Base-by-base conservation (phyloP, 1,139 yeast species). In the Candida sanyaensis region DNA sequence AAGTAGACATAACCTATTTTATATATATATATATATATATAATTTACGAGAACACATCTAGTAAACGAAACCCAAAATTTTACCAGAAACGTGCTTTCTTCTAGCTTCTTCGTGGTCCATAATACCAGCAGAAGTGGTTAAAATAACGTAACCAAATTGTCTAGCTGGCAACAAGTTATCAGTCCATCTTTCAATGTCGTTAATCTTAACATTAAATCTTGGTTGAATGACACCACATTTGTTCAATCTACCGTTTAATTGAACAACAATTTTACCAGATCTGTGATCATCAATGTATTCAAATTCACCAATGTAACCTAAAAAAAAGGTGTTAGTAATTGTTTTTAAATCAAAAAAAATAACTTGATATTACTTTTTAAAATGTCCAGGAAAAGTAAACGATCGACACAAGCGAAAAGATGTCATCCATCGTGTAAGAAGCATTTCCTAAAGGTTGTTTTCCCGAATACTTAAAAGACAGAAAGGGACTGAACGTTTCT, bases 31-130 rank as follows among this genome's bases (percentile, higher is more conserved):
- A 3, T 6, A 3, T 26, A 6, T 12, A 11, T 5, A 11, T 32
- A n/a, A 31, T 9, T n/a, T n/a, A n/a, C n/a, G n/a, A 21, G 4
- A 32, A 32, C 34, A 26, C 33, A 28, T 21, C 37, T 86, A 90
- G 83, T 92, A 92, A 59, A 92, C 97, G 75, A 88, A 92, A 68
- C 98, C 98, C 70, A 92, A 84, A 69, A 92, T 86, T 81, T 92
- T 92, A 75, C 98, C 98, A 63, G 97, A 90, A 63, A 92, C 98
- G 77, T 93, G 98, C 88, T 93, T 93, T 86, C 98, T 88, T 86
- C 97, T 91, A 65, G 99, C 99, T 81, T 93, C 99, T 81, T 93
- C 99, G 80, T 93, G 99, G 83, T 93, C 98, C 97, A 93, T 91
- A 65, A 93, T 93, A 79, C 99, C 99, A 65, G 98, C 97, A 65